Evolutionary conservation across 768 basidiomycete species (phyloP), one percentile per base, ranked within the genome.

Genomic region (Mycena chlorophos): DNA sequence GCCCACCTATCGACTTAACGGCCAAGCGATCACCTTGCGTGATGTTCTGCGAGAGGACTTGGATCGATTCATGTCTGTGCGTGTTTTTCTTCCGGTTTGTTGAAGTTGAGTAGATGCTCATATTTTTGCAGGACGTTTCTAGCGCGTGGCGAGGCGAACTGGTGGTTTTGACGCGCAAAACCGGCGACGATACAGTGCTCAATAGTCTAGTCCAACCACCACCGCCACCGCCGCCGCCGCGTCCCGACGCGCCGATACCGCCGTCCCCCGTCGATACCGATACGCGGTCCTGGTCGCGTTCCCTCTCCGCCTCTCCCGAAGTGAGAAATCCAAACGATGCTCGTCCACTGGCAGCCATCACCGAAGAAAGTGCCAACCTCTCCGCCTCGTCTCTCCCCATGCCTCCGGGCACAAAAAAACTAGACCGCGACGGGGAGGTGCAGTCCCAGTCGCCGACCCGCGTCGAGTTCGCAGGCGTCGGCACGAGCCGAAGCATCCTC

Each of bases 141-240:
- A 51, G 52, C 29, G 59, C 59, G 30, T 60, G 59, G 59, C 45
- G 50, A 4, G 55, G 59, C 17, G 51, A 53, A 14, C 49, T 60
- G 17, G 17, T 43, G 19, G 52, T 60, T 26, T n/a, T n/a, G n/a
- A 29, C 38, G 16, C 40, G 20, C 1, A 28, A 25, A n/a, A 13
- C 45, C 27, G 45, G 26, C 5, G 58, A 56, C 10, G 49, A 30
- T 8, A 34, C n/a, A n/a, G n/a, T n/a, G n/a, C n/a, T n/a, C n/a
- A n/a, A 60, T 52, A 50, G 47, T 3, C 5, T 53, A 5, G 19
- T 50, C 2, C 23, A 40, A 16, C 55, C 51, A 25, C 20, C 34
- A 5, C 38, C 27, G 19, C 20, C 34, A 5, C 38, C 27, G 19
- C 47, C 58, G 22, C 23, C 5, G 23, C 23, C n/a, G 23, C 45